phyloP scores from a whole-genome alignment of 2,329 filamentous ascomycete genomes.

The Colletotrichum tropicicola region DNA sequence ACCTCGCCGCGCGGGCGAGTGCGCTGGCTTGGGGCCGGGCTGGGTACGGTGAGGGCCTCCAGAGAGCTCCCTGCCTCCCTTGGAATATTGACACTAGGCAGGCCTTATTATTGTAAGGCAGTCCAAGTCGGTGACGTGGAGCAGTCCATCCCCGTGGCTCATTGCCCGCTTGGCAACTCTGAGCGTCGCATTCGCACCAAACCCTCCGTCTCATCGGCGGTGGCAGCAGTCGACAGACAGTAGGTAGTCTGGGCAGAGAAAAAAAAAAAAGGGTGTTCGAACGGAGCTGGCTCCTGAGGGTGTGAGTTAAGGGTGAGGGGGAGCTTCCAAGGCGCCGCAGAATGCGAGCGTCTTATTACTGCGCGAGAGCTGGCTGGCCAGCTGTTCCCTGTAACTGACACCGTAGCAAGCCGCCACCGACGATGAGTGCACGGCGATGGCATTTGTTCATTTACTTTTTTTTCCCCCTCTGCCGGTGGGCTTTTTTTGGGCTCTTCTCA shows the following conservation, averaged over 20 bases:
- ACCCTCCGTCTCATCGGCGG: neutral
- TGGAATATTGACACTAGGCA: neutral
- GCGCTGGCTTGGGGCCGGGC: neutral
- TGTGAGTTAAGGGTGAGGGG: neutral
- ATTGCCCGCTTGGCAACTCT: slow-evolving; percentile 21
- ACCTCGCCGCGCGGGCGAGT: no score
- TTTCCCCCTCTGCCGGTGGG: no score
- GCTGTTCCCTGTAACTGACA: slow-evolving; percentile 1
- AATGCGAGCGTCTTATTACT: no score
- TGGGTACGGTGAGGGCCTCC: slow-evolving; percentile 19
- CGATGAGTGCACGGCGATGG: neutral
- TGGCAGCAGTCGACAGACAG: neutral
- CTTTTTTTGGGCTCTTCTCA: no score
- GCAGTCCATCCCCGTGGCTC: slow-evolving; percentile 5
- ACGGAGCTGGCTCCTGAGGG: slow-evolving; percentile 12
- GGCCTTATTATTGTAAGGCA: neutral
- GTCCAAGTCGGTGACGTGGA: slow-evolving; percentile 10
- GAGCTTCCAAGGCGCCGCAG: no score
- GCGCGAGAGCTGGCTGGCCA: no score
- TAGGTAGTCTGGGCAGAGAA: neutral
- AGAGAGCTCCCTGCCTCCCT: neutral
- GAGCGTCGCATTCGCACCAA: slow-evolving; percentile 21
- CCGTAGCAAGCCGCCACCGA: neutral
- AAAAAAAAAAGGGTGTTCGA: neutral
- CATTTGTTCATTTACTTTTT: neutral